Percentiles rank a stretch among this genome's conserved stretches.
phyloP scores from a whole-genome alignment of 768 basidiomycete species.

The Suillus bovinus region DNA sequence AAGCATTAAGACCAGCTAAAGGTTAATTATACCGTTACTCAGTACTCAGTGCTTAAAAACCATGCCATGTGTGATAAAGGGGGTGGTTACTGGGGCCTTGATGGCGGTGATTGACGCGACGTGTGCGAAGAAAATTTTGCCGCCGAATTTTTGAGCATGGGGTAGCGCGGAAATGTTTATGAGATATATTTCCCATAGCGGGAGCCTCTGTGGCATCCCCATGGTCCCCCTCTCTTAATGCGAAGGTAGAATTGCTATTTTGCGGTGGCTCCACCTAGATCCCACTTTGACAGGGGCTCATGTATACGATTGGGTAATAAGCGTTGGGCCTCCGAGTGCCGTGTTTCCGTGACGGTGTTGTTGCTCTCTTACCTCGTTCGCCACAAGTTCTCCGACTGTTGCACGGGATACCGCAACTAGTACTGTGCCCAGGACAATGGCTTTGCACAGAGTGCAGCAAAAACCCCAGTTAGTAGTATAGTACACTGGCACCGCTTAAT shows the following conservation, averaged over 20 bases:
- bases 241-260: slow-evolving; percentile 4
- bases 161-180: not conserved
- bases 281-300: not conserved
- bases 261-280: not conserved
- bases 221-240: not conserved
- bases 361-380: not conserved
- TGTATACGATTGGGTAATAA: not conserved
- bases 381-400: not conserved
- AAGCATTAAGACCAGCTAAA: not conserved
- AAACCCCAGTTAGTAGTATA: not conserved
- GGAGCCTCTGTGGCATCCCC: not conserved
- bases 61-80: too few relatives aligned
- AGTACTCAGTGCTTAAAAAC: too few relatives aligned
- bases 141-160: not conserved
- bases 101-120: slow-evolving; percentile 2
- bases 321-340: not conserved
- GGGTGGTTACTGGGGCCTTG: not conserved
- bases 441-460: not conserved
- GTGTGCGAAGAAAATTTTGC: not conserved
- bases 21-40: too few relatives aligned
- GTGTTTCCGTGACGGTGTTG: not conserved
- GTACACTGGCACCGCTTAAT: not conserved
- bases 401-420: not conserved
- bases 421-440: not conserved
- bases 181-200: not conserved